These are phyloP conservation scores for Colletotrichum simmondsii DNA, from an alignment of 2,329 filamentous ascomycete species.

Conservation along the genomic window DNA sequence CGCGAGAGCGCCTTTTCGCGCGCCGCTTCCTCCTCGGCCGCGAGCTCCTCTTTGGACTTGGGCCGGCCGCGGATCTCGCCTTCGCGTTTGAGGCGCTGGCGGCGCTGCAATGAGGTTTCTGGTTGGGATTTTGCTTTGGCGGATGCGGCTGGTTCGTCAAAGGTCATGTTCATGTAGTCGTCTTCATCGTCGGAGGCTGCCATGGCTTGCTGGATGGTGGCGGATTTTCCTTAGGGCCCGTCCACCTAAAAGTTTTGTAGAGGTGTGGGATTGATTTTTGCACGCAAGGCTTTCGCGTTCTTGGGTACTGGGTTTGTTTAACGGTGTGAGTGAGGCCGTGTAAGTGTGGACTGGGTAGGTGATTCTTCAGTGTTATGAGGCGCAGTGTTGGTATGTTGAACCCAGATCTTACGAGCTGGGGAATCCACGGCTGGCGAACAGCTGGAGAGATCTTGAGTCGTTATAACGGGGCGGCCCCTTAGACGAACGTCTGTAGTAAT, in stretches of 20 bases:
- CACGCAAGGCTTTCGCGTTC: too few species aligned
- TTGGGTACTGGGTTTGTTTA: background rate
- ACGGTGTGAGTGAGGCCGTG: background rate
- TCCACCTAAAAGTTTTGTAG: background rate
- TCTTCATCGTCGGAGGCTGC: constrained; percentile 75
- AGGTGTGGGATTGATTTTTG: background rate
- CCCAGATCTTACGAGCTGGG: background rate
- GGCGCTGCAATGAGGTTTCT: constrained; percentile 66
- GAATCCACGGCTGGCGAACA: background rate
- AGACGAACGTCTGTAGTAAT: background rate
- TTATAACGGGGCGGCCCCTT: background rate
- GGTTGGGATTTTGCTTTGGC: constrained; percentile 57
- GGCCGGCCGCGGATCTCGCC: constrained; percentile 74
- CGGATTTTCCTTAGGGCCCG: too few species aligned
- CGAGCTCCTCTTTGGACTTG: constrained; percentile 86
- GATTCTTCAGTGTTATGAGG: background rate
- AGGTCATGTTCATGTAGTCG: constrained; percentile 98
- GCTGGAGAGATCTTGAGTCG: background rate
- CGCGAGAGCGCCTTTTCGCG: constrained; percentile 81
- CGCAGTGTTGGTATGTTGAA: background rate
- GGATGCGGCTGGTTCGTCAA: constrained; percentile 72
- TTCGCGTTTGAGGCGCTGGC: constrained; percentile 66
- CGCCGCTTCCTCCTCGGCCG: constrained; percentile 75
- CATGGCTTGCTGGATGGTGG: background rate
- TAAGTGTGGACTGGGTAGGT: background rate